Conservation (phyloP, 148 eudicot genomes). For the Heliamphora exappendiculata region DNA sequence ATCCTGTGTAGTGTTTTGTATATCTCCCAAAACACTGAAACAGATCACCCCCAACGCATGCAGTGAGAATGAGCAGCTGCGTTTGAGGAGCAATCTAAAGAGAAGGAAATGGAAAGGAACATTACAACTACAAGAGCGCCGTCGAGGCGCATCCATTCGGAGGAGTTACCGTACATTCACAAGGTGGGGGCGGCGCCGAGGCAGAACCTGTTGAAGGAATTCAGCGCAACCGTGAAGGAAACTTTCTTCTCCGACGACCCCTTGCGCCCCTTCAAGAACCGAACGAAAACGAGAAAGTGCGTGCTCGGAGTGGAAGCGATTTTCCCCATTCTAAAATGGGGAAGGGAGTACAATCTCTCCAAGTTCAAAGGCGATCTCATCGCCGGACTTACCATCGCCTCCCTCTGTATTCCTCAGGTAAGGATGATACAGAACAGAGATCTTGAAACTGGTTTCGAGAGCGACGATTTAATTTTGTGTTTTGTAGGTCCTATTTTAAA, state of each 20-base stretch:
- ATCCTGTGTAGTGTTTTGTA: too few species aligned
- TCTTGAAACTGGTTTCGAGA: neutral
- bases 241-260: constrained; percentile 79
- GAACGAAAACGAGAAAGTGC: constrained; percentile 33
- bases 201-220: constrained; percentile 37
- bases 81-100: too few species aligned
- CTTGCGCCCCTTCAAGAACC: constrained; percentile 52
- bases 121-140: neutral
- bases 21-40: too few species aligned
- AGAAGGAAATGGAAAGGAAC: neutral
- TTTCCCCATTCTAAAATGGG: constrained; percentile 87
- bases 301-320: constrained; percentile 48
- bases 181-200: constrained; percentile 58
- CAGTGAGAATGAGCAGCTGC: constrained; percentile 11
- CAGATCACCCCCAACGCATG: too few species aligned
- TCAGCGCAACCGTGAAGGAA: constrained; percentile 38
- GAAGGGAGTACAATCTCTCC: constrained; percentile 42
- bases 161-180: constrained; percentile 30
- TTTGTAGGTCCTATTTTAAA: too few species aligned
- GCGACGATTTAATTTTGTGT: neutral
- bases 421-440: neutral
- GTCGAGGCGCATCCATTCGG: constrained; percentile 8
- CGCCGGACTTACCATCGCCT: constrained; percentile 85
- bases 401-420: constrained; percentile 93
- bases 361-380: constrained; percentile 66